Percentiles rank a stretch among this genome's conserved stretches.
Conservation (phyloP, 2,329 filamentous ascomycete species). For the Colletotrichum sp. region DNA sequence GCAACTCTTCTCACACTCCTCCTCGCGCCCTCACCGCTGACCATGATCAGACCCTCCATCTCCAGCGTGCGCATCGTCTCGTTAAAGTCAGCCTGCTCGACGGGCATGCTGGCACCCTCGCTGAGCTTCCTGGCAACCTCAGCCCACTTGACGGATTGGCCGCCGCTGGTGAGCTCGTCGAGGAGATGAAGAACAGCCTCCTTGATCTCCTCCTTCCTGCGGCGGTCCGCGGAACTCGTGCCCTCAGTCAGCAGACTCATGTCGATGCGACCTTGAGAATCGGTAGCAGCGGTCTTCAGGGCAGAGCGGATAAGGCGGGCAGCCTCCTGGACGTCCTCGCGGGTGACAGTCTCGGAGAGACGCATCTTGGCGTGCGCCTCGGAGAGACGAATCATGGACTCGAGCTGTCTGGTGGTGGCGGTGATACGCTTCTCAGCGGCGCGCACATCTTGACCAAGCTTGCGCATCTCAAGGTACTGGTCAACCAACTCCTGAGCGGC, state of each 20-base stretch:
- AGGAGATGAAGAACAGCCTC: slow-evolving; percentile 74
- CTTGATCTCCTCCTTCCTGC: slow-evolving; percentile 84
- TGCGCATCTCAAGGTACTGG: slow-evolving; percentile 93
- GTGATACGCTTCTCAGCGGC: slow-evolving; percentile 95
- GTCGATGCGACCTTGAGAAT: slow-evolving; percentile 90
- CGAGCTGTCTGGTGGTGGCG: slow-evolving; percentile 93
- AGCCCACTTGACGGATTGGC: slow-evolving; percentile 74
- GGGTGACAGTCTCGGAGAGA: slow-evolving; percentile 75
- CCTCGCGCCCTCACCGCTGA: slow-evolving; percentile 84
- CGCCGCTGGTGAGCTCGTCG: slow-evolving; percentile 78
- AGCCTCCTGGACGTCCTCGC: slow-evolving; percentile 85
- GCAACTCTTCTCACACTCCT: slow-evolving; percentile 81
- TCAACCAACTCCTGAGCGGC: slow-evolving; percentile 85
- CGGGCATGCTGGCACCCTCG: slow-evolving; percentile 71
- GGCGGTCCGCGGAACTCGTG: slow-evolving; percentile 86
- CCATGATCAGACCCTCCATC: slow-evolving; percentile 80
- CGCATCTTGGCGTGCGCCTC: slow-evolving; percentile 99
- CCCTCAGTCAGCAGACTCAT: slow-evolving; percentile 96
- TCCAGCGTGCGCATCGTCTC: slow-evolving; percentile 83
- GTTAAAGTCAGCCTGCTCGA: slow-evolving; percentile 82
- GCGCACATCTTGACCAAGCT: slow-evolving; percentile 86
- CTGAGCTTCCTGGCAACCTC: slow-evolving; percentile 77
- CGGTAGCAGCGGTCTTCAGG: slow-evolving; percentile 96
- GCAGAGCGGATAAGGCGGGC: slow-evolving; percentile 92
- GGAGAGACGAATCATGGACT: slow-evolving; percentile 96